These are phyloP conservation scores for Pulveroboletus sp. DNA, from an alignment of 768 basidiomycete genomes.

Conservation along the genomic window DNA sequence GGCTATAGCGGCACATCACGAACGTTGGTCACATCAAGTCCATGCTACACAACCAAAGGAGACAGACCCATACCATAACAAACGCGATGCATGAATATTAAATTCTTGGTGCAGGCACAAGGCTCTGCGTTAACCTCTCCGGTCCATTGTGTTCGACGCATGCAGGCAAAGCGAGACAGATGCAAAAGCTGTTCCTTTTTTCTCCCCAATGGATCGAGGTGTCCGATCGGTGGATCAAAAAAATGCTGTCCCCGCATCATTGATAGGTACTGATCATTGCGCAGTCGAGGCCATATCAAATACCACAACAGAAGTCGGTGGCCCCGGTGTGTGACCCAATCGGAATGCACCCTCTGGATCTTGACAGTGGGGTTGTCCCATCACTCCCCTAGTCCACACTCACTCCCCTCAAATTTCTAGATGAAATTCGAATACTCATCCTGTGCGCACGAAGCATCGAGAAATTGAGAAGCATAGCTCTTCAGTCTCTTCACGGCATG, in stretches of 20 bases:
- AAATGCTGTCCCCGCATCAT: background rate
- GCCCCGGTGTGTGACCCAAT: background rate
- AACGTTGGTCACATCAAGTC: background rate
- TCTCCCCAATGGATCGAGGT: background rate
- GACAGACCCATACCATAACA: no score
- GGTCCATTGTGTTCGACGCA: background rate
- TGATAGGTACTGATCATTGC: no score
- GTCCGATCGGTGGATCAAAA: background rate
- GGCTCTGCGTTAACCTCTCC: background rate
- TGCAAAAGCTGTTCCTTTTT: background rate
- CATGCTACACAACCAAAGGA: background rate
- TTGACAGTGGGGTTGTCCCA: background rate
- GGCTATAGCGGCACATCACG: background rate
- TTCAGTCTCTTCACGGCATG: background rate
- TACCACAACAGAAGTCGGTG: background rate
- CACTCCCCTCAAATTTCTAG: background rate
- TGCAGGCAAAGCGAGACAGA: background rate
- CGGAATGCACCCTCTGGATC: background rate
- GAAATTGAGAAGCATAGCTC: background rate
- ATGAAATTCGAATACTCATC: background rate
- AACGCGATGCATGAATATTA: background rate
- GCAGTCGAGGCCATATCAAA: background rate
- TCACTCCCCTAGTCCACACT: no score
- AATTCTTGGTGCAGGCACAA: background rate
- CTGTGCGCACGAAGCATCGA: slow-evolving; percentile 1